Evolutionary conservation across 2,329 filamentous ascomycete species (phyloP), one percentile per base, ranked within the genome.

Genomic region (Aspergillus pseudonomiae): DNA sequence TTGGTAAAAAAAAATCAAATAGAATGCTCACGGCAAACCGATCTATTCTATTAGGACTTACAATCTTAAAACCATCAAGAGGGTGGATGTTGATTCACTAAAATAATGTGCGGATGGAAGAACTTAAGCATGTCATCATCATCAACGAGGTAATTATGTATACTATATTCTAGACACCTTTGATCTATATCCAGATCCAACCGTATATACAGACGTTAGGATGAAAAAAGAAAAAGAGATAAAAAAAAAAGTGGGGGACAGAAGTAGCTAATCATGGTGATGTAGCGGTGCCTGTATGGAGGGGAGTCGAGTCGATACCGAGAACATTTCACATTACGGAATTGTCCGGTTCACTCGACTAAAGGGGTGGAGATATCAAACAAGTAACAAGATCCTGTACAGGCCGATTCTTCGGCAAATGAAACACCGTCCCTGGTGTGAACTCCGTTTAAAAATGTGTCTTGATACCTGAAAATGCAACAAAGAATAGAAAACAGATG

Each of bases 161-260:
- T 65, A 50, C 52, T 66, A 64, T 65, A 50, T 59, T 50, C 41
- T 41, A 43, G 60, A 57, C 59, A 76, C 16, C 75, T 76, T 24
- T 64, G 55, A 65, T 71, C 65, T 71, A 68, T 70, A 67, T 70
- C 67, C 63, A 67, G 63, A 69, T 65, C 63, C 65, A 65, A 63
- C 67, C 64, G 43, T 70, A 69, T 69, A 67, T 69, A 69, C 67
- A 70, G 56, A 65, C 32, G 57, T 57, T n/a, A 56, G 24, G 24
- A 14, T 24, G 43, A 53, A 58, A 65, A 63, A 53, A n/a, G 7
- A 58, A 39, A 28, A 46, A 50, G 41, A 19, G 32, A 57, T 54
- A 57, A 34, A 14, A 50, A n/a, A 32, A 59, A 50, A 26, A 16
- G 39, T 41, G 16, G 39, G 1, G 39, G 39, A 16, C 16, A 50